Evolutionary conservation across 371 early-diverging fungal genomes (phyloP), one percentile per base, ranked within the genome.

Genomic region (Apophysomyces sp.): DNA sequence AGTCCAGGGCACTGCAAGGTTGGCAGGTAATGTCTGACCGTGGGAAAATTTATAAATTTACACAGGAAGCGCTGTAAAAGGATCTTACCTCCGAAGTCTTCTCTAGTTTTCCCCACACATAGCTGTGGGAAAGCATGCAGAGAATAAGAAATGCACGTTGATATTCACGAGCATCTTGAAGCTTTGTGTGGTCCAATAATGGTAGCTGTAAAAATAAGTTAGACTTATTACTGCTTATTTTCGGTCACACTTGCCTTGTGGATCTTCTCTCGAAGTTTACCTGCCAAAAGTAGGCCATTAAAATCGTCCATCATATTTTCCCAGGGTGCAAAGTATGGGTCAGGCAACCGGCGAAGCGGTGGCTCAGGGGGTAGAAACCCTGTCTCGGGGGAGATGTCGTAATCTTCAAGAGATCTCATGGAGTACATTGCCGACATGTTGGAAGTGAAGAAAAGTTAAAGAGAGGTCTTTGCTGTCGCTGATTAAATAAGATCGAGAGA

Each of bases 21-120:
- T 76, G 1, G 85, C 80, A 13, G 97, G 98, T 15, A 98, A 70
- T 52, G 85, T 72, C 89, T 92, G 63, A 57, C 28, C 72, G 71
- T 71, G 71, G 61, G 73, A 71, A 77, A 73, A 61, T 59, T 15
- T 61, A 27, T 51, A 16, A 18, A 29, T 16, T 41, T 21, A 49
- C 29, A 36, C 61, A 55, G 55, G 36, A 40, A 24, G 51, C 55
- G 57, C 24, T 41, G 60, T 18, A n/a, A 54, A 59, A 40, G 49
- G 18, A 12, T 52, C 49, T 53, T 79, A 89, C 91, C 83, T 90
- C 87, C 37, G 87, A 86, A n/a, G 86, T 84, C 9, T 79, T 76
- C 58, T 91, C 90, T 59, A 88, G 88, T 62, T 92, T 91, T 30
- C 93, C 92, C 96, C 96, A 95, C 9, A 98, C 89, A 71, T 92